Conservation (phyloP, 305 asterid species). For the Stenogyne calaminthoides region DNA sequence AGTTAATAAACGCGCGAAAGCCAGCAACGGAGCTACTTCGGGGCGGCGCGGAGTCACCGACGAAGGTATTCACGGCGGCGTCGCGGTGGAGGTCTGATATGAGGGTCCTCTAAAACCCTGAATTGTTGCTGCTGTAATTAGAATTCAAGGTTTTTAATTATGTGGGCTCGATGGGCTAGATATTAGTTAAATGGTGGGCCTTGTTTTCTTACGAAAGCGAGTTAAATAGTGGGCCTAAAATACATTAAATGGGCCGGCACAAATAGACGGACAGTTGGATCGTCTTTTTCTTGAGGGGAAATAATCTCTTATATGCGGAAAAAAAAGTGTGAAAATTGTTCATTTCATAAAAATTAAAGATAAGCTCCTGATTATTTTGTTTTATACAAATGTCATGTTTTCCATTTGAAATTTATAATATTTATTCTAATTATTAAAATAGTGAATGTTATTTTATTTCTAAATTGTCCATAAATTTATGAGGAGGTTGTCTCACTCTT, state of each 20-base stretch:
- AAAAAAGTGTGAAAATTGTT: too few relatives aligned
- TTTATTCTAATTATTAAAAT: too few relatives aligned
- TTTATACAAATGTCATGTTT: too few relatives aligned
- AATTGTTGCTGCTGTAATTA: not conserved
- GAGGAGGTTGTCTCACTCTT: not conserved
- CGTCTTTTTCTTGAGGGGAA: too few relatives aligned
- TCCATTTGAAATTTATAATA: too few relatives aligned
- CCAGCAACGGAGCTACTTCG: not conserved
- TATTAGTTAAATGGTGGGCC: not conserved
- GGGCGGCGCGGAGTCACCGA: not conserved
- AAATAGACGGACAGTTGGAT: not conserved
- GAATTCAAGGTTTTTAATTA: conserved; percentile 10
- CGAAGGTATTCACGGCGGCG: conserved; percentile 25
- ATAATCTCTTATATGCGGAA: too few relatives aligned
- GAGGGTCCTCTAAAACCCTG: conserved; percentile 30
- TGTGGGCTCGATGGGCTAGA: conserved; percentile 23
- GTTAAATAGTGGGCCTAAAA: too few relatives aligned
- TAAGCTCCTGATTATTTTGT: too few relatives aligned
- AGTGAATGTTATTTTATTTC: not conserved
- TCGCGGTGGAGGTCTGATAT: conserved; percentile 21
- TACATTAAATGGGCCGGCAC: not conserved
- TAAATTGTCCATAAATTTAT: too few relatives aligned
- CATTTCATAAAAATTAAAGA: too few relatives aligned
- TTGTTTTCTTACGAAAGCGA: too few relatives aligned
- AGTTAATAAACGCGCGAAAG: not conserved